phyloP scores from a whole-genome alignment of 2,329 filamentous ascomycete genomes.

The Ophiostoma sp. region DNA sequence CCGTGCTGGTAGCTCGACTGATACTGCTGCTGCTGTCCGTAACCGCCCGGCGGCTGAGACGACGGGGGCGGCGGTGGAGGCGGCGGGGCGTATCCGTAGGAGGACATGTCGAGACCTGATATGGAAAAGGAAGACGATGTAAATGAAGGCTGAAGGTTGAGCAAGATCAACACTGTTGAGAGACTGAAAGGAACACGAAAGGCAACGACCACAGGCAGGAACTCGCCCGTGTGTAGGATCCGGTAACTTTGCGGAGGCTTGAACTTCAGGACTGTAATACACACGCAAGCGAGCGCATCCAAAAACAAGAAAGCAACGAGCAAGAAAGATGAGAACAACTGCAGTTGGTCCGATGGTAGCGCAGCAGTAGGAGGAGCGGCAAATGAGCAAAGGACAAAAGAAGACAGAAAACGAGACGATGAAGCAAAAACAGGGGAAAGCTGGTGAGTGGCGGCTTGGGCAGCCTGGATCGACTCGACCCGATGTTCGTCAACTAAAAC shows the following conservation, averaged over 20 bases:
- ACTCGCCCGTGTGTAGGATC: slow-evolving; percentile 1
- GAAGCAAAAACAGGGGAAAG: not conserved
- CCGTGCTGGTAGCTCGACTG: slow-evolving; percentile 33
- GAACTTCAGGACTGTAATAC: slow-evolving; percentile 1
- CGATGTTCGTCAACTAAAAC: not conserved
- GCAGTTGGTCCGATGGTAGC: too few relatives aligned
- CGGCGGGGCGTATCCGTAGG: slow-evolving; percentile 52
- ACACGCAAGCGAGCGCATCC: not conserved
- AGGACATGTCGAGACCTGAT: slow-evolving; percentile 37
- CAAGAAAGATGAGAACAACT: slow-evolving; percentile 10
- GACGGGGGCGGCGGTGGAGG: slow-evolving; percentile 49
- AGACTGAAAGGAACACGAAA: not conserved
- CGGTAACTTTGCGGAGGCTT: slow-evolving; percentile 14
- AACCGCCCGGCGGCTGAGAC: slow-evolving; percentile 34
- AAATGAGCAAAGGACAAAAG: slow-evolving; percentile 4
- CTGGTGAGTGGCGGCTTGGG: not conserved
- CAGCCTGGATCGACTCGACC: slow-evolving; percentile 12
- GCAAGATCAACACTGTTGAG: slow-evolving; percentile 12
- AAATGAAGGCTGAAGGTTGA: not conserved
- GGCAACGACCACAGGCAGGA: slow-evolving; percentile 2
- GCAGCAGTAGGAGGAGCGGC: not conserved
- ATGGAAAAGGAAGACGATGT: not conserved
- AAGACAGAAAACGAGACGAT: not conserved
- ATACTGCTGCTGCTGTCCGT: slow-evolving; percentile 36
- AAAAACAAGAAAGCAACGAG: slow-evolving; percentile 3